A percentile compares a stretch with the other conserved stretches of the same genome.
phyloP scores from a whole-genome alignment of 106 monocot species.

The Acorus gramineus region DNA sequence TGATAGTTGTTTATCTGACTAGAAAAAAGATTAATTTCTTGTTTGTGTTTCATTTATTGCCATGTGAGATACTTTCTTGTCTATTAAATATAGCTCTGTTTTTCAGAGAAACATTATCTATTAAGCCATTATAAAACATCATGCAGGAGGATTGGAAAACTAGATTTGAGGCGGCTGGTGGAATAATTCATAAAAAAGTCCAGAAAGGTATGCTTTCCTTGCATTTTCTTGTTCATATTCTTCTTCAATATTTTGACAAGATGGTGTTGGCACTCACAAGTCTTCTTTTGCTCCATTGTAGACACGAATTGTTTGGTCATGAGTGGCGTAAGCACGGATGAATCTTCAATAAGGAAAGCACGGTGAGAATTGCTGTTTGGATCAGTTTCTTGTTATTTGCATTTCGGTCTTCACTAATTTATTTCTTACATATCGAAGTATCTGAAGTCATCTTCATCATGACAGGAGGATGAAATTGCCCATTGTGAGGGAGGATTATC shows the following conservation, averaged over 20 bases:
- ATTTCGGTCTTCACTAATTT: not conserved
- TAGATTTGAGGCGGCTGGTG: slow-evolving; percentile 60
- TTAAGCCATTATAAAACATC: not conserved
- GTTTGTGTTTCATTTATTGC: not conserved
- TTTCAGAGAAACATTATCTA: too few species aligned
- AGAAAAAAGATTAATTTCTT: too few species aligned
- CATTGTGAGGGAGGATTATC: slow-evolving; percentile 65
- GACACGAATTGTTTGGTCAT: slow-evolving; percentile 77
- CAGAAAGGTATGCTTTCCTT: slow-evolving; percentile 41
- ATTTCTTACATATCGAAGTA: not conserved
- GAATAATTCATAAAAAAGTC: slow-evolving; percentile 46
- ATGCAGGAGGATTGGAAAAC: slow-evolving; percentile 55
- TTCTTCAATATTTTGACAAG: too few species aligned
- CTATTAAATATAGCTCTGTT: not conserved
- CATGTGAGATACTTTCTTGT: not conserved
- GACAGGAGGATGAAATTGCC: slow-evolving; percentile 88
- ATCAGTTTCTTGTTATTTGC: not conserved
- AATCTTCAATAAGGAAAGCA: slow-evolving; percentile 77
- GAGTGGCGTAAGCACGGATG: slow-evolving; percentile 19
- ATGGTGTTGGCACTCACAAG: too few species aligned
- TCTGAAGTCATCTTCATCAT: not conserved
- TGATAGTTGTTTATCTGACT: too few species aligned
- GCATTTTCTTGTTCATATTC: not conserved
- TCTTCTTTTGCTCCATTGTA: slow-evolving; percentile 14
- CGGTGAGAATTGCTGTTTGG: slow-evolving; percentile 25